Evolutionary conservation across 2,329 filamentous ascomycete species (phyloP).

Genomic region (Exophiala mesophila): DNA sequence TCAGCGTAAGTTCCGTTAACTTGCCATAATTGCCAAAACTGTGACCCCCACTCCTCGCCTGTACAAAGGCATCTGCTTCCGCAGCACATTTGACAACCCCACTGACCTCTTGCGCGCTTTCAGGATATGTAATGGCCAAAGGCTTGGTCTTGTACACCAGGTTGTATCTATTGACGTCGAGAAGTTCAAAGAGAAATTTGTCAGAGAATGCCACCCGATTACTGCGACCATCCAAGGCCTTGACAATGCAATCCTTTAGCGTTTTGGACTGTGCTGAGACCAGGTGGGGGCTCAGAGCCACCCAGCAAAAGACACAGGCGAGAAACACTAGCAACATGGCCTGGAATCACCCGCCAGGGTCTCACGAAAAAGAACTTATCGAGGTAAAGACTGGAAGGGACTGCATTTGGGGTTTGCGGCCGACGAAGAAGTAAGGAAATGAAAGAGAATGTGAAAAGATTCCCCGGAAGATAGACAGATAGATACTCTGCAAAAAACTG

Average conservation of each 20-base stretch:
- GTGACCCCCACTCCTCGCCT: conserved; percentile 50
- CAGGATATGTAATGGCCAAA: conserved; percentile 32
- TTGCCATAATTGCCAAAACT: conserved; percentile 47
- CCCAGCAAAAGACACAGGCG: background rate
- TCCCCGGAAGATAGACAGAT: too few species aligned
- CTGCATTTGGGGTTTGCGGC: too few species aligned
- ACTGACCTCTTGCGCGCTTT: conserved; percentile 39
- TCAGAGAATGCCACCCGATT: conserved; percentile 2
- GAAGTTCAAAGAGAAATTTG: conserved; percentile 6
- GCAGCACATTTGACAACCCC: conserved; percentile 45
- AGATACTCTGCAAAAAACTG: too few species aligned
- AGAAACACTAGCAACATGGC: too few species aligned
- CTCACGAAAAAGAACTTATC: too few species aligned
- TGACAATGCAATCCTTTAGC: conserved; percentile 1
- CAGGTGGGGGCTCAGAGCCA: background rate
- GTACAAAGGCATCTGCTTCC: conserved; percentile 42
- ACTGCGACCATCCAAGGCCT: conserved; percentile 2
- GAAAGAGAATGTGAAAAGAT: too few species aligned
- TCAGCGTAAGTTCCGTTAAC: too few species aligned
- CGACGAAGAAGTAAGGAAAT: too few species aligned
- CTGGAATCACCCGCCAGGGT: too few species aligned
- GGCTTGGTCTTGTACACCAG: conserved; percentile 32
- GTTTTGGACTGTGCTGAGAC: background rate
- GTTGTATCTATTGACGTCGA: conserved; percentile 24
- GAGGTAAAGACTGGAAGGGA: too few species aligned